phyloP scores from a whole-genome alignment of 768 basidiomycete species.

The Tricholoma bakamatsutake region DNA sequence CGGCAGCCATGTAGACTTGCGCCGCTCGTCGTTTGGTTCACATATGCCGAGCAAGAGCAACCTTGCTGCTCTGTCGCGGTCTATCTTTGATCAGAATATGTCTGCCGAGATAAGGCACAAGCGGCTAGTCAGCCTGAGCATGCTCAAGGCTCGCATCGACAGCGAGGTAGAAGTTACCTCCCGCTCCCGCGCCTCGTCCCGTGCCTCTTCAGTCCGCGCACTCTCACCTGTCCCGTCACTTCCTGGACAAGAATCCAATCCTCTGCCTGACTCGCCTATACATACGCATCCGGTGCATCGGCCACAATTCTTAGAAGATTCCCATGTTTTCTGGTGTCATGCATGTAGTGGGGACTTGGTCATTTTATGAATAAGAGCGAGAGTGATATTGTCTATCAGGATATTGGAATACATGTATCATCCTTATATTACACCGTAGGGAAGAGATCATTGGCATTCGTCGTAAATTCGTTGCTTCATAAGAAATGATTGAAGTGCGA shows the following conservation, averaged over 20 bases:
- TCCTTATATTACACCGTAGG: background rate
- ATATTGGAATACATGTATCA: background rate
- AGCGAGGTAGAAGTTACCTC: conserved; percentile 55
- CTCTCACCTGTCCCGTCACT: conserved; percentile 49
- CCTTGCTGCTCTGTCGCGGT: conserved; percentile 38
- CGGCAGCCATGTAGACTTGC: conserved; percentile 25
- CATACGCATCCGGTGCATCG: conserved; percentile 31
- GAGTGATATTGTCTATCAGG: background rate
- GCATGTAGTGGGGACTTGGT: conserved; percentile 80
- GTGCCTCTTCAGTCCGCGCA: conserved; percentile 26
- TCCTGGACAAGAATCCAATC: conserved; percentile 21
- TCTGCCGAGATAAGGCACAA: conserved; percentile 77
- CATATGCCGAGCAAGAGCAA: conserved; percentile 33
- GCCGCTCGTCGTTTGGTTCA: conserved; percentile 34
- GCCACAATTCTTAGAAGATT: conserved; percentile 80
- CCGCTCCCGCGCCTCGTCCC: conserved; percentile 38
- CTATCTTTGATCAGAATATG: conserved; percentile 63
- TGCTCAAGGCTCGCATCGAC: conserved; percentile 89
- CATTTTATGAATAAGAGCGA: conserved; percentile 41
- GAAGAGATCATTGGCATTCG: background rate
- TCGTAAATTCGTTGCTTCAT: background rate
- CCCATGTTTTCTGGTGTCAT: conserved; percentile 87
- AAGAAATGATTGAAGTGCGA: background rate
- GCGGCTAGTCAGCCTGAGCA: conserved; percentile 76
- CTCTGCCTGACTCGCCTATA: conserved; percentile 14